Percentiles rank a stretch among this genome's conserved stretches.
phyloP scores from a whole-genome alignment of 306 rosid species.

The Prunus campanulata region DNA sequence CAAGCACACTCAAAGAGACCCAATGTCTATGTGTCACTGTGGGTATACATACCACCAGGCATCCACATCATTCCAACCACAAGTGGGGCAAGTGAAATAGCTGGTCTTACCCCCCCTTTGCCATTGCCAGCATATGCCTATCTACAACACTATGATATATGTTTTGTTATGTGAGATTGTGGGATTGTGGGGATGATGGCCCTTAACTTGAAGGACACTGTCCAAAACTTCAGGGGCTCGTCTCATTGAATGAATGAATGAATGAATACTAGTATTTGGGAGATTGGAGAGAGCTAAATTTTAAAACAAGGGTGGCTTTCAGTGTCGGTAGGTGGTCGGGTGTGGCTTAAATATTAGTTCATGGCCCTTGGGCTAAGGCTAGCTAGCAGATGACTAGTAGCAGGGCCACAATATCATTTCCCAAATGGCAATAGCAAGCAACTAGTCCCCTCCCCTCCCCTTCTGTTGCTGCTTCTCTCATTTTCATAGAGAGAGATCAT shows the following conservation, averaged over 20 bases:
- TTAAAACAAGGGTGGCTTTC: slow-evolving; percentile 32
- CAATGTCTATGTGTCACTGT: background rate
- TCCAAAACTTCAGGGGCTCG: background rate
- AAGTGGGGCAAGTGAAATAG: slow-evolving; percentile 50
- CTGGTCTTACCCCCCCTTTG: slow-evolving; percentile 43
- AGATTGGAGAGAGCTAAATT: background rate
- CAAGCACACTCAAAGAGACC: slow-evolving; percentile 19
- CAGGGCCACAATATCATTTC: slow-evolving; percentile 14
- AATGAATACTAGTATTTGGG: too few species aligned
- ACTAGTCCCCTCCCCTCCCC: slow-evolving; percentile 1
- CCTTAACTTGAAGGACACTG: background rate
- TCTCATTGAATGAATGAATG: too few species aligned
- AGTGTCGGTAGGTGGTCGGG: slow-evolving; percentile 56
- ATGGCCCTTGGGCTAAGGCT: slow-evolving; percentile 34
- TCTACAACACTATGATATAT: background rate
- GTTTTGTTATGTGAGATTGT: background rate
- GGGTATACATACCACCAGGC: slow-evolving; percentile 22
- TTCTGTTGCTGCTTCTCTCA: background rate
- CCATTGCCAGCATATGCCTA: slow-evolving; percentile 25
- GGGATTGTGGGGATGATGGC: background rate
- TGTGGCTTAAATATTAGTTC: slow-evolving; percentile 4
- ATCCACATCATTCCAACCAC: slow-evolving; percentile 44
- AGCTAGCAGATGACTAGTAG: background rate
- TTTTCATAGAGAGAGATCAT: background rate
- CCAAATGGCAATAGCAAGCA: slow-evolving; percentile 7